A percentile compares a stretch with the other conserved stretches of the same genome.
Evolutionary conservation across 106 monocot genomes (phyloP).

Genomic region (Dioscorea alata): DNA sequence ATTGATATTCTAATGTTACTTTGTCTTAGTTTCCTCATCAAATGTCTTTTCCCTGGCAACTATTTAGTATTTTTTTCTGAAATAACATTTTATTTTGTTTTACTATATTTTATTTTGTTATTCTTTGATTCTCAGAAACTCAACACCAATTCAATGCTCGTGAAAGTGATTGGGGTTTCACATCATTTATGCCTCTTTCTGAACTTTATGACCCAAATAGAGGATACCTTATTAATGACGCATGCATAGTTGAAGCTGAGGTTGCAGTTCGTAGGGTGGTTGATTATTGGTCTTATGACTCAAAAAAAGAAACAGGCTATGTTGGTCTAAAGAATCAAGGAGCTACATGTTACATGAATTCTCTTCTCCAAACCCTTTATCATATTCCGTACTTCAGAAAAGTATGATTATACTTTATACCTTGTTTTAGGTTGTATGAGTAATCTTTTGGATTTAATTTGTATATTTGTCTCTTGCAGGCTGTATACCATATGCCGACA

Average conservation of each 20-base stretch:
- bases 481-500: conserved; percentile 88
- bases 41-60: no score
- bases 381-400: conserved; percentile 98
- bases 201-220: conserved; percentile 84
- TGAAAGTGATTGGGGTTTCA: conserved; percentile 99
- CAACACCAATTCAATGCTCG: conserved; percentile 94
- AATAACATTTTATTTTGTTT: no score
- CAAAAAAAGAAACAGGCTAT: conserved; percentile 97
- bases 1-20: no score
- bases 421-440: background rate
- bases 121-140: conserved; percentile 50
- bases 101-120: background rate
- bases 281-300: conserved; percentile 97
- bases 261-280: conserved; percentile 81
- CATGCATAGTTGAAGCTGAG: conserved; percentile 88
- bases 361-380: conserved; percentile 96
- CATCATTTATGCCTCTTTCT: conserved; percentile 93
- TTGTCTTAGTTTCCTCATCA: no score
- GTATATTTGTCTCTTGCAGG: conserved; percentile 19
- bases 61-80: no score
- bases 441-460: background rate
- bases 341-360: conserved; percentile 99
- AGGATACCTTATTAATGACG: conserved; percentile 93
- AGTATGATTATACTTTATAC: conserved; percentile 33
- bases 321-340: conserved; percentile 99